phyloP scores from a whole-genome alignment of 257 asterid genomes.

The Eustoma russellianum region DNA sequence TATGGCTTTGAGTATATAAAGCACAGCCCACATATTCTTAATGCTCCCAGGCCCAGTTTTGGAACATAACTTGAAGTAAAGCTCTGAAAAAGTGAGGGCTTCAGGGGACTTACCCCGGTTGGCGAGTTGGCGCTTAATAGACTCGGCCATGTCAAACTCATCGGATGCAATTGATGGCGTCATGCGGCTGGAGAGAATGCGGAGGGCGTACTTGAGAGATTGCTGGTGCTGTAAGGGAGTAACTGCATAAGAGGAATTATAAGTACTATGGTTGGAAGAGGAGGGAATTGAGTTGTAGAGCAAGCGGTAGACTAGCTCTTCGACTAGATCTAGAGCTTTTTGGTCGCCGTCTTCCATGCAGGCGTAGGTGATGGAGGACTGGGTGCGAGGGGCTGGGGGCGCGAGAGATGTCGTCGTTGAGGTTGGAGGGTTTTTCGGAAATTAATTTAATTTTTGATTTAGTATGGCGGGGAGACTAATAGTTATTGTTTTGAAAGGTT shows the following conservation, averaged over 20 bases:
- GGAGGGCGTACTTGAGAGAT: conserved; percentile 68
- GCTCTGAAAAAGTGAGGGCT: conserved; percentile 86
- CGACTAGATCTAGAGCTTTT: conserved; percentile 67
- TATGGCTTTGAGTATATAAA: conserved; percentile 77
- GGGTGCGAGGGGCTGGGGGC: not conserved
- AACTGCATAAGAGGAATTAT: conserved; percentile 27
- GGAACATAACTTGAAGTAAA: conserved; percentile 51
- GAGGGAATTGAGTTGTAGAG: conserved; percentile 19
- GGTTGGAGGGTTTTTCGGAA: conserved; percentile 10
- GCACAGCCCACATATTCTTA: conserved; percentile 79
- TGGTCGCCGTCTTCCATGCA: conserved; percentile 60
- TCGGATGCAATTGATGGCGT: conserved; percentile 64
- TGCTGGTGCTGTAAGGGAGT: conserved; percentile 45
- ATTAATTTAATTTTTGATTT: conserved; percentile 21
- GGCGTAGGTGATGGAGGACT: conserved; percentile 10
- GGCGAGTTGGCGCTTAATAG: conserved; percentile 85
- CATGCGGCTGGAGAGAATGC: conserved; percentile 89
- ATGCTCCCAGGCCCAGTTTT: conserved; percentile 76
- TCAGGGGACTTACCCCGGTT: conserved; percentile 91
- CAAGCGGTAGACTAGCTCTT: conserved; percentile 83
- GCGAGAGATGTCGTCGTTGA: not conserved
- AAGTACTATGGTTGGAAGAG: conserved; percentile 25
- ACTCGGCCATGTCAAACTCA: conserved; percentile 77
- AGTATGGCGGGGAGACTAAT: conserved; percentile 30
- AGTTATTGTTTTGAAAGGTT: no score